Conservation (phyloP, 2,329 filamentous ascomycete species). For the Fusarium sp. region DNA sequence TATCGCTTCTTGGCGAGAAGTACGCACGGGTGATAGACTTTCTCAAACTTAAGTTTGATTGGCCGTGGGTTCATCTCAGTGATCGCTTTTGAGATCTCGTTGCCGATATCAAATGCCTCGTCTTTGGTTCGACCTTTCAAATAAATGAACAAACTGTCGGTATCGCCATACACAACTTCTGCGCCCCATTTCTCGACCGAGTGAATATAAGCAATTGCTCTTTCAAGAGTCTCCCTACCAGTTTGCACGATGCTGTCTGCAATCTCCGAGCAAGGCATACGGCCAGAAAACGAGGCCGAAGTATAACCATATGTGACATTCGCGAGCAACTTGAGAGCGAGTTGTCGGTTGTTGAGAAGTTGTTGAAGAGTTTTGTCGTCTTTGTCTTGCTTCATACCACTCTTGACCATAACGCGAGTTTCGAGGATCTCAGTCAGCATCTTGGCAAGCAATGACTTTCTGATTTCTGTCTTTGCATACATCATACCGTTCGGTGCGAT, state of each 20-base stretch:
- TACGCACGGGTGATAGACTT: conserved; percentile 96
- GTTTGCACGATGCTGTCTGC: conserved; percentile 98
- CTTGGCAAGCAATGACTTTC: conserved; percentile 91
- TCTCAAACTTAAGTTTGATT: conserved; percentile 97
- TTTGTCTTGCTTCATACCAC: conserved; percentile 93
- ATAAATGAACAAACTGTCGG: conserved; percentile 92
- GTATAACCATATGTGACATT: conserved; percentile 99
- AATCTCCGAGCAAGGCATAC: conserved; percentile 98
- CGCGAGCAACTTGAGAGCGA: conserved; percentile 95
- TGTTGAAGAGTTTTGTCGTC: conserved; percentile 87
- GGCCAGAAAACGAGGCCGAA: conserved; percentile 93
- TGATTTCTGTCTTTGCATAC: conserved; percentile 86
- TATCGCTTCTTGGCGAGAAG: conserved; percentile 97
- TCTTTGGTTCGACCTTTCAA: conserved; percentile 87
- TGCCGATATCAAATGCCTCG: conserved; percentile 91
- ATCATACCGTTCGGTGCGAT: conserved; percentile 97
- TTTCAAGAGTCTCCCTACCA: conserved; percentile 92
- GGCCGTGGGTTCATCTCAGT: conserved; percentile 92
- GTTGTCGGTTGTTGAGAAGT: conserved; percentile 90
- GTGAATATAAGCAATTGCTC: conserved; percentile 92
- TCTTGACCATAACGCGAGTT: conserved; percentile 97
- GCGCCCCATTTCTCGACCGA: conserved; percentile 88
- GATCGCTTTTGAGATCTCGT: conserved; percentile 89
- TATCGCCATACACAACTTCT: conserved; percentile 98
- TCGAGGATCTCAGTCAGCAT: conserved; percentile 97